Evolutionary conservation across 257 asterid species (phyloP), one percentile per base, ranked within the genome.

Genomic region (Petunia secreta): DNA sequence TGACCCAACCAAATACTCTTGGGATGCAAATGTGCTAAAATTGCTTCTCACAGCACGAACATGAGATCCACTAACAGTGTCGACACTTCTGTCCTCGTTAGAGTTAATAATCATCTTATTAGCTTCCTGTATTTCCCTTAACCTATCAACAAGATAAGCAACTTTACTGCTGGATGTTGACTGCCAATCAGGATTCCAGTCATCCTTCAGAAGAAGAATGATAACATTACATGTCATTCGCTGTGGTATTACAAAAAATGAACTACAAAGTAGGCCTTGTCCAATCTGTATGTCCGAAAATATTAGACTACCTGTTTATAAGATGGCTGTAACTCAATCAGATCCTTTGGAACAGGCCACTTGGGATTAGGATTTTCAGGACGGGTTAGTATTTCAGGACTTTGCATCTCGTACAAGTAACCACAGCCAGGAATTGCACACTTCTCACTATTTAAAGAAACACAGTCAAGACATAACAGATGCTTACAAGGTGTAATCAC

Each of bases 271-370:
- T 46, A 79, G 79, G 66, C 43, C 15, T 59, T 60, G 55, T 10
- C 75, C 44, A 69, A 63, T 37, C 60, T 43, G 39, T 50, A 64
- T 37, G 65, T 10, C 75, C 37, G 25, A 8, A 53, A 38, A 69
- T 11, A 50, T 52, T 65, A 64, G 73, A 67, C 63, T 68, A 90
- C 99, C 95, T 96, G 99, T 75, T 92, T 92, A 85, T 96, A 96
- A 80, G 99, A 92, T 44, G 99, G 99, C 81, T 96, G 98, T 83
- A 96, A 88, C 93, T 96, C 99, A 85, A 96, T 95, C 78, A 95
- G 97, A 91, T 95, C 99, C 84, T 95, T 91, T 14, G 99, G 99
- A 79, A 96, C 99, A 76, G 99, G 98, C 99, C 99, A 96, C 89
- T 94, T 94, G 34, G 99, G 99, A 80, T 92, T 90, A 9, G 98